These are phyloP conservation scores for Thoreauomyces humboldtii DNA, from an alignment of 192 early-diverging fungal species.

Conservation along the genomic window DNA sequence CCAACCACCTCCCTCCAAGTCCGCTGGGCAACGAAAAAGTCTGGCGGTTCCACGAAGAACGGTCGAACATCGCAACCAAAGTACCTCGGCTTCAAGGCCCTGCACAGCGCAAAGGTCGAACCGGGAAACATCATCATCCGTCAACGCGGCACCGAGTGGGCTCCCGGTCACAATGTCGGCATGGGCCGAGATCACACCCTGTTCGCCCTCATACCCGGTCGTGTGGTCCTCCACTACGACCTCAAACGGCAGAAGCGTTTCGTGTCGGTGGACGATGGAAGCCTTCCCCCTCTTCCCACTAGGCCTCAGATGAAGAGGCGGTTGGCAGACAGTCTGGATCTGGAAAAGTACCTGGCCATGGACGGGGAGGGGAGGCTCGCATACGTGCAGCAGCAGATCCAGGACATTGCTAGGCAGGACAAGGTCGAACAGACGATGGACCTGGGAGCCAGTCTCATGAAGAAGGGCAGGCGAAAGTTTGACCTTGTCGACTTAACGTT, in stretches of 20 bases:
- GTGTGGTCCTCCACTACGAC: slow-evolving; percentile 50
- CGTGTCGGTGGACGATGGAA: slow-evolving; percentile 43
- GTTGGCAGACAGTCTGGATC: slow-evolving; percentile 39
- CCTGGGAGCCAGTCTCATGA: slow-evolving; percentile 22
- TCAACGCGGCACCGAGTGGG: slow-evolving; percentile 47
- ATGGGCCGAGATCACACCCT: slow-evolving; percentile 49
- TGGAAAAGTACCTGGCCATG: slow-evolving; percentile 39
- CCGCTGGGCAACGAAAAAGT: slow-evolving; percentile 52
- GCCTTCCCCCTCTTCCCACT: slow-evolving; percentile 17
- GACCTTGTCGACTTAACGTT: slow-evolving; percentile 47
- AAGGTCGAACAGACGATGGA: slow-evolving; percentile 12
- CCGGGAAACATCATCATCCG: slow-evolving; percentile 48
- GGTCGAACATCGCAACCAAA: slow-evolving; percentile 52
- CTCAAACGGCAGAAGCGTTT: slow-evolving; percentile 32
- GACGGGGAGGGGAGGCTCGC: slow-evolving; percentile 24
- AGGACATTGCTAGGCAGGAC: slow-evolving; percentile 34
- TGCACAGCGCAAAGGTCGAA: slow-evolving; percentile 34
- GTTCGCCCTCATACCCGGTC: slow-evolving; percentile 35
- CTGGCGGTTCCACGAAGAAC: slow-evolving; percentile 50
- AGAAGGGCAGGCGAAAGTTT: slow-evolving; percentile 32
- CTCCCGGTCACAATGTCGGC: slow-evolving; percentile 43
- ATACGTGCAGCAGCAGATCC: slow-evolving; percentile 40
- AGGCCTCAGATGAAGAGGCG: slow-evolving; percentile 43
- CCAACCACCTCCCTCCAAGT: slow-evolving; percentile 28
- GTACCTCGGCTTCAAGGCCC: slow-evolving; percentile 47